Evolutionary conservation across 768 basidiomycete species (phyloP).

Genomic region (Lactarius sp.): DNA sequence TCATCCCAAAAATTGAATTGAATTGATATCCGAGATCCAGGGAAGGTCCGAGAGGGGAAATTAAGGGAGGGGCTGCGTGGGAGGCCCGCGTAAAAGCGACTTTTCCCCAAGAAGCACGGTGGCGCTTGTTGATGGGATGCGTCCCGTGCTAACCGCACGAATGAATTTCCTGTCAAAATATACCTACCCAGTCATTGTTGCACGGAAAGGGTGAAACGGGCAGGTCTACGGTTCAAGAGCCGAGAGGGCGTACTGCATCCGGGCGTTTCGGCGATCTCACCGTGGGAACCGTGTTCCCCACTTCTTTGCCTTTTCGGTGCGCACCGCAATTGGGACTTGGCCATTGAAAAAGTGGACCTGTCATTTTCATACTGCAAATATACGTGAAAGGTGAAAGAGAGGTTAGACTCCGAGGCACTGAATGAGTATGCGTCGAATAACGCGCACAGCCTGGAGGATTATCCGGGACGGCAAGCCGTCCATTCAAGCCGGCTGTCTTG

Average conservation of each 20-base stretch:
- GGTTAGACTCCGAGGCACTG: background rate
- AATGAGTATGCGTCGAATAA: background rate
- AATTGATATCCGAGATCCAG: background rate
- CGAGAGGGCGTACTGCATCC: background rate
- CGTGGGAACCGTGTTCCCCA: background rate
- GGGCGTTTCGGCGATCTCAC: background rate
- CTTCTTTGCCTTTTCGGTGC: background rate
- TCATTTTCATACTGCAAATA: background rate
- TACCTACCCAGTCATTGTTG: background rate
- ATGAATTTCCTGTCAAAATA: background rate
- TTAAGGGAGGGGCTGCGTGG: background rate
- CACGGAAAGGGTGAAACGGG: background rate
- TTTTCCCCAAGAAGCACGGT: background rate
- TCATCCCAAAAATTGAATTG: background rate
- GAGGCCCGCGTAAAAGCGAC: constrained; percentile 1
- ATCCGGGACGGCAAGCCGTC: background rate
- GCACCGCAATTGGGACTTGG: background rate
- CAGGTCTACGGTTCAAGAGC: background rate
- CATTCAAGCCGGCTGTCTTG: background rate
- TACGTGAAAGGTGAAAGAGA: background rate
- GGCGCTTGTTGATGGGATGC: background rate
- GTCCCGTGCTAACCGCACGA: background rate
- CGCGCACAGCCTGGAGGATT: background rate
- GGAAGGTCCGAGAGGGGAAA: background rate
- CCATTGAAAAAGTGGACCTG: background rate